Evolutionary conservation across 768 basidiomycete species (phyloP).

Genomic region (Lactarius deliciosus): DNA sequence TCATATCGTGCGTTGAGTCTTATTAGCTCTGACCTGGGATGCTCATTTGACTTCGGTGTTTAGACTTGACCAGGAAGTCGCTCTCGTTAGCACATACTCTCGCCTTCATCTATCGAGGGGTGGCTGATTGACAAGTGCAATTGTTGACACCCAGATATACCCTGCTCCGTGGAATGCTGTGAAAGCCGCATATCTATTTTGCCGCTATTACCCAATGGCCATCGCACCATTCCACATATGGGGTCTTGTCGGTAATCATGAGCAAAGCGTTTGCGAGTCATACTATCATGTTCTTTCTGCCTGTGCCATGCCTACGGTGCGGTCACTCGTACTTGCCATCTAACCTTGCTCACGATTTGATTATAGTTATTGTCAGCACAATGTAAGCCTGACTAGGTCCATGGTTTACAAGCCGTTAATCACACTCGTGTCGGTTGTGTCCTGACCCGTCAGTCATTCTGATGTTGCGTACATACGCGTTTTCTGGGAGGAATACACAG

Average conservation of each 20-base stretch:
- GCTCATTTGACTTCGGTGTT: neutral
- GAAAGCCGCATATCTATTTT: slow-evolving; percentile 26
- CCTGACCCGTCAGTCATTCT: slow-evolving; percentile 24
- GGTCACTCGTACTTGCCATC: neutral
- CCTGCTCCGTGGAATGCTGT: slow-evolving; percentile 15
- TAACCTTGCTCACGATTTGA: neutral
- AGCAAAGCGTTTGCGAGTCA: neutral
- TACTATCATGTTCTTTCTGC: slow-evolving; percentile 18
- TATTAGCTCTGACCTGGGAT: neutral
- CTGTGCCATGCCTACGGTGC: slow-evolving; percentile 19
- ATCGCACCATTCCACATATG: slow-evolving; percentile 24
- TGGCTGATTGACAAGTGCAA: neutral
- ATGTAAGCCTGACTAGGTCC: slow-evolving; percentile 6
- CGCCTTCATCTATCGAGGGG: neutral
- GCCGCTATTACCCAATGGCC: slow-evolving; percentile 24
- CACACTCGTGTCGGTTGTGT: neutral
- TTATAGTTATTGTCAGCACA: slow-evolving; percentile 21
- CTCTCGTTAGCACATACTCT: slow-evolving; percentile 3
- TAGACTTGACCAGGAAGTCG: slow-evolving; percentile 25
- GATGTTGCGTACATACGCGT: slow-evolving; percentile 28
- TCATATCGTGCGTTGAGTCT: slow-evolving; percentile 24
- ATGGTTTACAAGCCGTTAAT: neutral
- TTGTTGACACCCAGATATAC: slow-evolving; percentile 19
- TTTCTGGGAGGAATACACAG: slow-evolving; percentile 13
- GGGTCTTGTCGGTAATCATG: slow-evolving; percentile 16